Percentiles rank a stretch among this genome's conserved stretches.
Evolutionary conservation across 257 asterid genomes (phyloP).

Genomic region (Avicennia marina): DNA sequence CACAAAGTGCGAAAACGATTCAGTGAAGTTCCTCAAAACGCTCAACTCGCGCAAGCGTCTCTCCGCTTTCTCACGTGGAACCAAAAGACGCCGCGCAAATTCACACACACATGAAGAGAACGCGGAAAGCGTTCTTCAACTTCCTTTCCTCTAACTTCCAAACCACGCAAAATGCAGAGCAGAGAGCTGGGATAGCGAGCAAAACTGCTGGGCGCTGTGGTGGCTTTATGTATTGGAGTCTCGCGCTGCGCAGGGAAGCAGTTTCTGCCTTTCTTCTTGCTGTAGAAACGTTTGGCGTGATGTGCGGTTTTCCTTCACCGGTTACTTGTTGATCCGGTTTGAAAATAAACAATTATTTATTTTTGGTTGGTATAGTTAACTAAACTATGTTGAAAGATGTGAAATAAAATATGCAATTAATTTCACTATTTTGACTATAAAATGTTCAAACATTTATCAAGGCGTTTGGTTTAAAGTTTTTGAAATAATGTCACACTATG

Average conservation of each 20-base stretch:
- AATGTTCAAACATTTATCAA: too few species aligned
- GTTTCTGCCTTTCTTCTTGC: constrained; percentile 6
- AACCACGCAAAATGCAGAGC: neutral
- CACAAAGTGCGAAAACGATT: neutral
- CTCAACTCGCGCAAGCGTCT: constrained; percentile 11
- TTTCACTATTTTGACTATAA: too few species aligned
- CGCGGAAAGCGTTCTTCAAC: constrained; percentile 18
- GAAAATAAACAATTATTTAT: too few species aligned
- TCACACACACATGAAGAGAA: neutral
- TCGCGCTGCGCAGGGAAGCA: too few species aligned
- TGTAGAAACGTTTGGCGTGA: constrained; percentile 29
- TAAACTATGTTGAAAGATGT: too few species aligned
- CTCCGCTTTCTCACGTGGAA: constrained; percentile 4
- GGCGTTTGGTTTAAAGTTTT: too few species aligned
- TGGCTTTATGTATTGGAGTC: constrained; percentile 4
- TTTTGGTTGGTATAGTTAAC: too few species aligned
- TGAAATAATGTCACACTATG: too few species aligned
- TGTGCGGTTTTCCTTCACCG: constrained; percentile 23
- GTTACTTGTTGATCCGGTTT: constrained; percentile 24
- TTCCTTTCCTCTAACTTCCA: constrained; percentile 10
- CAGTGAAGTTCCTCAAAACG: neutral
- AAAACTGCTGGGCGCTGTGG: constrained; percentile 14
- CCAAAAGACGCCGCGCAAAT: neutral
- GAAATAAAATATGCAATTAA: too few species aligned
- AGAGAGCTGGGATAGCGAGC: neutral